Base-by-base conservation (phyloP, 73 alveolate genomes). In the Stentor roeselii region DNA sequence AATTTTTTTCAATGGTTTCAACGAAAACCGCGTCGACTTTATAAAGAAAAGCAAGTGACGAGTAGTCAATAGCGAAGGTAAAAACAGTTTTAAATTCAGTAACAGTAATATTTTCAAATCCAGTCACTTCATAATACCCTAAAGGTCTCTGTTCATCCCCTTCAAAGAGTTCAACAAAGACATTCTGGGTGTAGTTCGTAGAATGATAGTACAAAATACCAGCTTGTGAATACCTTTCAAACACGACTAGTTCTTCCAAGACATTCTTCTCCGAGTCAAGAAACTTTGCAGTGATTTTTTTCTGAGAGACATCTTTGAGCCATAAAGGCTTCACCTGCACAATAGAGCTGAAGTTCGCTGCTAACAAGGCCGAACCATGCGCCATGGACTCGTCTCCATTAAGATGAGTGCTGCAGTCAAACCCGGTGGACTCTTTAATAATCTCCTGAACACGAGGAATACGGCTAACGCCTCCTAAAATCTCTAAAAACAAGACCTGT, bases 341-440 rank as follows among this genome's bases (percentile, higher is more conserved):
- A 41, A 86, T 75, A 60, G 86, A 82, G 34, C 89, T 76, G 39
- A 92, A 86, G 88, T 97, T 96, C 14, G 99, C 97, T 35, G 99
- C 99, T 87, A 91, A 91, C 87, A 93, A 93, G 11, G 99, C 99
- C 39, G 98, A 95, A 0, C 99, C 99, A 59, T 94, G 91, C 34
- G 99, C 96, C 98, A 95, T 97, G 4, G 99, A 92, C 84, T 97
- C 99, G 89, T 97, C 99, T 30, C 99, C 98, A 85, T 97, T 97
- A 90, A 97, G 82, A 91, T 97, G 99, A 39, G 74, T 37, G 67
- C 67, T 50, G 6, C 30, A 11, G 21, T 50, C 67, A 6, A 50
- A 11, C 6, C 67, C 67, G 21, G 67, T 50, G 6, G 6, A 11
- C 6, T 91, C 85, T 67, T 86, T 59, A 42, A 97, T 41, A 38